phyloP scores from a whole-genome alignment of 306 rosid species.

The Styphnolobium japonicum region DNA sequence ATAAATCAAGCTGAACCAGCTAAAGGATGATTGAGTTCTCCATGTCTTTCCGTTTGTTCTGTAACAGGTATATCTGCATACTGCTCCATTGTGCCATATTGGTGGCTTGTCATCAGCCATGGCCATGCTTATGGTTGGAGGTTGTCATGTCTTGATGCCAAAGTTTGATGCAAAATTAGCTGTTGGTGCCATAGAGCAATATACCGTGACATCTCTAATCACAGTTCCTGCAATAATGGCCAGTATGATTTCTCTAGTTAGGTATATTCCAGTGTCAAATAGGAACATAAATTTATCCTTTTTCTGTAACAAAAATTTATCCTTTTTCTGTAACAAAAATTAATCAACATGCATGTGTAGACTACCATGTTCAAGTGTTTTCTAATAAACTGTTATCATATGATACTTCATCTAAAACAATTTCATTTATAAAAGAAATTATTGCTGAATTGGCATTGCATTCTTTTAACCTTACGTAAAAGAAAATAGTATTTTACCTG shows the following conservation, averaged over 20 bases:
- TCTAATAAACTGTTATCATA: background rate
- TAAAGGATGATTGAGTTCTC: background rate
- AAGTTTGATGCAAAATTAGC: conserved; percentile 70
- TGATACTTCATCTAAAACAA: background rate
- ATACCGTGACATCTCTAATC: conserved; percentile 74
- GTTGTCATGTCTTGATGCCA: conserved; percentile 75
- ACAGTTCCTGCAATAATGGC: conserved; percentile 94
- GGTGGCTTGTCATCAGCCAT: conserved; percentile 90
- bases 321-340: too few species aligned
- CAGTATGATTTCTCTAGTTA: conserved; percentile 47
- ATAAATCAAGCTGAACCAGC: background rate
- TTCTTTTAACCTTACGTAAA: background rate
- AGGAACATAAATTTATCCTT: background rate
- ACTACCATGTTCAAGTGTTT: background rate
- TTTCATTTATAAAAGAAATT: background rate
- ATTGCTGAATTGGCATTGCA: background rate
- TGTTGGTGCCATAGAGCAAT: conserved; percentile 46
- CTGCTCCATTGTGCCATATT: conserved; percentile 89
- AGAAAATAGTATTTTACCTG: background rate
- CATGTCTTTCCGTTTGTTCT: background rate
- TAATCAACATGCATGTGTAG: background rate
- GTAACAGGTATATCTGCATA: conserved; percentile 75
- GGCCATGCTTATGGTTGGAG: conserved; percentile 81
- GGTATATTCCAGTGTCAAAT: conserved; percentile 41
- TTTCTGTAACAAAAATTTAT: background rate